Base-by-base conservation (phyloP, 164 flowering plant species). In the Vitis amurensis region DNA sequence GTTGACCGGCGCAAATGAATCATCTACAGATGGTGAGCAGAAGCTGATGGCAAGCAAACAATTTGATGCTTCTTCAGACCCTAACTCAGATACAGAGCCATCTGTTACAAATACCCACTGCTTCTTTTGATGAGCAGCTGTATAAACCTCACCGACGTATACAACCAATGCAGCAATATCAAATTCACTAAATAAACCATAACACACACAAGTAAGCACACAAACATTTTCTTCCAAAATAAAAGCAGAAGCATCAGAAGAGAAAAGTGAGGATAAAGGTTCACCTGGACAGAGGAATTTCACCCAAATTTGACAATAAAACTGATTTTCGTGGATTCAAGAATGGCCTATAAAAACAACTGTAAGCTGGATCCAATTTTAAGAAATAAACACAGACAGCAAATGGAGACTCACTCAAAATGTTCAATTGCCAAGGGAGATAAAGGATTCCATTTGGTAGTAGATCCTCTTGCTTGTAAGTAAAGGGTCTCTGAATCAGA, bases 61-160 rank as follows among this genome's bases (percentile, higher is more conserved):
- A 60, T 80, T 70, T 53, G 86, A 71, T 70, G 74, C 58, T 23
- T 77, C 83, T 69, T 74, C 84, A 11, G 77, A 67, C 16, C 81
- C 69, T 59, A 71, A 69, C 61, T 68, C 76, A 52, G 78, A 61
- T 47, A 72, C 50, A 13, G 91, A 87, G 63, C 88, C 87, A 79
- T 95, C 98, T 11, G 97, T 83, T 70, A 91, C 89, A 82, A 95
- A 95, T 60, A 93, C 88, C 99, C 99, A 93, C 75, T 91, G 98
- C 76, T 78, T 90, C 85, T 77, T 88, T 70, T 83, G 96, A 55
- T 82, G 81, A 72, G 83, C 81, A 67, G 82, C 77, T 63, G 66
- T 62, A 80, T 81, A 85, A 68, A 79, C 86, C 67, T 90, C 89
- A 64, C 99, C 99, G 68, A 91, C 96, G 66, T 85, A 69, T 69